A percentile compares a stretch with the other conserved stretches of the same genome.
These are phyloP conservation scores for Blastobotrys indianensis DNA, from an alignment of 1,139 yeast genomes.

Conservation along the genomic window DNA sequence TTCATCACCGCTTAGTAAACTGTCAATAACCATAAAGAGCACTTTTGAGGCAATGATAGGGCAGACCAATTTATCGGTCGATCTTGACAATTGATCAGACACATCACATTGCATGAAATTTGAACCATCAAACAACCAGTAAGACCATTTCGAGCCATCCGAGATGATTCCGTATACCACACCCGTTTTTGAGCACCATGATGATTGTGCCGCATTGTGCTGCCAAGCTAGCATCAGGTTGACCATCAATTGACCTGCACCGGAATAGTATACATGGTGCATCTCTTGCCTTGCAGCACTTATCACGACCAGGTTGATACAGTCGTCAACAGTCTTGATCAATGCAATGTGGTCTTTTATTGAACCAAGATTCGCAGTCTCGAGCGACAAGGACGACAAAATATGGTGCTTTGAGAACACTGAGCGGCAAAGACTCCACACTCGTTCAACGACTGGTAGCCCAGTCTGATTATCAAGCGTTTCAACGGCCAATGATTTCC, in stretches of 20 bases:
- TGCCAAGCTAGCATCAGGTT: not conserved
- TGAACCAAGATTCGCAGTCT: not conserved
- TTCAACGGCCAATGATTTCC: not conserved
- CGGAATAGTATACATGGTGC: not conserved
- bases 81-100: not conserved
- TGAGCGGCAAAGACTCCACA: not conserved
- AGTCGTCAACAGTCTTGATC: not conserved
- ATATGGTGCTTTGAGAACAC: not conserved
- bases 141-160: not conserved
- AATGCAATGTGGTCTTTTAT: not conserved
- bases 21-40: no score
- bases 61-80: not conserved
- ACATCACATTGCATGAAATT: not conserved
- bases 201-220: conserved; percentile 2
- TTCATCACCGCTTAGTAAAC: no score
- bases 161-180: conserved; percentile 3
- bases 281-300: not conserved
- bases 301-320: not conserved
- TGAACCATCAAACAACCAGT: conserved; percentile 3
- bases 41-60: no score
- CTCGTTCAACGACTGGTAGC: not conserved
- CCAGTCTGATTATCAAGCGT: not conserved
- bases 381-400: not conserved
- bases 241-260: conserved; percentile 1
- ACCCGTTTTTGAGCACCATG: not conserved